Conservation (phyloP, 192 early-diverging fungal genomes). For the Phycomyces blakesleeanus region DNA sequence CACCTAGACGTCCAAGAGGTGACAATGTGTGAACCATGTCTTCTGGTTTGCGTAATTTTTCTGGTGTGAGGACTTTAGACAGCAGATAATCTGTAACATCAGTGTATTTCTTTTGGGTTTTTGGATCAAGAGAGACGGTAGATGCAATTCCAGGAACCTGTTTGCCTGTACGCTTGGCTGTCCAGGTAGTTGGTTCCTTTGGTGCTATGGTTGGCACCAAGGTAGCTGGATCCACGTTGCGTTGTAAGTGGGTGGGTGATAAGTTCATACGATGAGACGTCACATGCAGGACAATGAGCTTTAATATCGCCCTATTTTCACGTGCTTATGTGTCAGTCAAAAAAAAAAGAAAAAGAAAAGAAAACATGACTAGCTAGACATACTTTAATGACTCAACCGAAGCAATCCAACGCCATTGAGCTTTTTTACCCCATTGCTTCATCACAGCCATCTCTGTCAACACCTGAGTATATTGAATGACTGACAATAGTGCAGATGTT, state of each 20-base stretch:
- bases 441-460: conserved; percentile 34
- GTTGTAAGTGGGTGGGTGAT: conserved; percentile 56
- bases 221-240: conserved; percentile 59
- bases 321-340: neutral
- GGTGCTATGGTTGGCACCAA: conserved; percentile 27
- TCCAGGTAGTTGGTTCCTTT: conserved; percentile 26
- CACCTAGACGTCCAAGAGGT: conserved; percentile 51
- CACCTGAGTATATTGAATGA: conserved; percentile 47
- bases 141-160: conserved; percentile 10
- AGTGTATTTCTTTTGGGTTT: conserved; percentile 1
- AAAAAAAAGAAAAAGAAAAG: neutral
- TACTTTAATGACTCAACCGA: conserved; percentile 33
- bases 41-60: conserved; percentile 59
- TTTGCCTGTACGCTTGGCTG: conserved; percentile 32
- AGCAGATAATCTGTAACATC: conserved; percentile 54
- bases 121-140: conserved; percentile 18
- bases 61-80: conserved; percentile 55
- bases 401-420: conserved; percentile 24
- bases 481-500: conserved; percentile 59
- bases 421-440: conserved; percentile 19
- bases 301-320: conserved; percentile 38
- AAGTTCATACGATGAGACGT: conserved; percentile 58
- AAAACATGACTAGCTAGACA: neutral
- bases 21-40: conserved; percentile 63
- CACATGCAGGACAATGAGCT: conserved; percentile 47